Evolutionary conservation across 2,329 filamentous ascomycete species (phyloP).

Genomic region (Diaporthe sp.): DNA sequence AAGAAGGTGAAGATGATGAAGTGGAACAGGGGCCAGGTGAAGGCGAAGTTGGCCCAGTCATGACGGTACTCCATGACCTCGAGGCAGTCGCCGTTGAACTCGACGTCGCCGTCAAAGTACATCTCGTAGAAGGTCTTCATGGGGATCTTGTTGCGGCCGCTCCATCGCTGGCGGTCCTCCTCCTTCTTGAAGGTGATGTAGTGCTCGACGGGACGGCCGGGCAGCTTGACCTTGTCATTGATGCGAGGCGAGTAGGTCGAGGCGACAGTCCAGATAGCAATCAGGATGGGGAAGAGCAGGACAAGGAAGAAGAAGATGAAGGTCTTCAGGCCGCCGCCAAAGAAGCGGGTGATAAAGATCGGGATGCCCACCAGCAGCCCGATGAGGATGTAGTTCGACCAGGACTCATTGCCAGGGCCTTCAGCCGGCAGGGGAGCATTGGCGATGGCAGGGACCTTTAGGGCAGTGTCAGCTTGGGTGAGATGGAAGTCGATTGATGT

Average conservation of each 20-base stretch:
- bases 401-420: constrained; percentile 82
- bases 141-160: constrained; percentile 82
- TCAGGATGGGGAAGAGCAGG: constrained; percentile 81
- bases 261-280: constrained; percentile 82
- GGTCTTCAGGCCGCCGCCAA: constrained; percentile 88
- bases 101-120: constrained; percentile 95
- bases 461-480: neutral
- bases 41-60: constrained; percentile 95
- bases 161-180: constrained; percentile 71
- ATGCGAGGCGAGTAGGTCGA: constrained; percentile 87
- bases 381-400: constrained; percentile 85
- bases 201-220: constrained; percentile 87
- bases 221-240: constrained; percentile 90
- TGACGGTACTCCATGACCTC: constrained; percentile 93
- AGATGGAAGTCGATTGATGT: neutral
- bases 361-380: constrained; percentile 77
- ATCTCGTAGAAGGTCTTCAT: constrained; percentile 96
- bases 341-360: constrained; percentile 81
- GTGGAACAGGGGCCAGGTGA: constrained; percentile 86
- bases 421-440: constrained; percentile 95
- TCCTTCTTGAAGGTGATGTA: constrained; percentile 85
- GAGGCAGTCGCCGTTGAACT: constrained; percentile 92
- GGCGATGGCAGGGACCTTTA: constrained; percentile 85
- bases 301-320: constrained; percentile 86
- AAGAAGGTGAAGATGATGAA: constrained; percentile 89